Evolutionary conservation across 129 eudicot genomes (phyloP), one percentile per base, ranked within the genome.

Genomic region (Flaveria linearis): DNA sequence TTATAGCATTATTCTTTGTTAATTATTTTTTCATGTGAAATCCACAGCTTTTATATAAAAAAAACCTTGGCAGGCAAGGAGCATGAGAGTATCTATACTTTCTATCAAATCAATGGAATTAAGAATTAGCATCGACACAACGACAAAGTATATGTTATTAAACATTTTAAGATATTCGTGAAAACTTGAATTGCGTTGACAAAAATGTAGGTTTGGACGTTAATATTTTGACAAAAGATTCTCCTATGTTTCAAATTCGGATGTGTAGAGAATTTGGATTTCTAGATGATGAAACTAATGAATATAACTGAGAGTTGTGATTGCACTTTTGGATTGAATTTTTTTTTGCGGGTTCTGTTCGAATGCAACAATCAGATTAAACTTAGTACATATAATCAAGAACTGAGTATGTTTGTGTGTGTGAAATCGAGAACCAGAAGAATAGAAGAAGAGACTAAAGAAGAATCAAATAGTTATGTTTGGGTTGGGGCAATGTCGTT

Each of bases 1-100:
- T 74, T 74, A 10, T n/a, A 64, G 22, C 62, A 5, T 70, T 71
- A 78, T 78, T 78, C 71, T 28, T 16, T 60, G 12, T 72, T 20
- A 20, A 20, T 20, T 46, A 60, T 23, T 23, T 72, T 53, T 15
- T n/a, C 63, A 9, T 69, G 62, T 60, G 42, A 78, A 45, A 49
- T 30, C 7, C 3, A 20, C 69, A 22, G 58, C 74, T 58, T 57
- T 72, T 42, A 15, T 20, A n/a, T 26, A 42, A 52, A 45, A 20
- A 62, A 57, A 65, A 45, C 75, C 36, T 66, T 73, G 70, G 83
- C 74, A 73, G 79, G 52, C 75, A 73, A 55, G 75, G 12, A 66
- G 84, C 79, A 80, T 69, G 82, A 42, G 76, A 78, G 70, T 70
- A 70, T 77, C 26, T 65, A 74, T 33, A 55, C 84, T 73, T 73